phyloP scores from a whole-genome alignment of 768 basidiomycete genomes.

The Boletus rufocinnamomeus region DNA sequence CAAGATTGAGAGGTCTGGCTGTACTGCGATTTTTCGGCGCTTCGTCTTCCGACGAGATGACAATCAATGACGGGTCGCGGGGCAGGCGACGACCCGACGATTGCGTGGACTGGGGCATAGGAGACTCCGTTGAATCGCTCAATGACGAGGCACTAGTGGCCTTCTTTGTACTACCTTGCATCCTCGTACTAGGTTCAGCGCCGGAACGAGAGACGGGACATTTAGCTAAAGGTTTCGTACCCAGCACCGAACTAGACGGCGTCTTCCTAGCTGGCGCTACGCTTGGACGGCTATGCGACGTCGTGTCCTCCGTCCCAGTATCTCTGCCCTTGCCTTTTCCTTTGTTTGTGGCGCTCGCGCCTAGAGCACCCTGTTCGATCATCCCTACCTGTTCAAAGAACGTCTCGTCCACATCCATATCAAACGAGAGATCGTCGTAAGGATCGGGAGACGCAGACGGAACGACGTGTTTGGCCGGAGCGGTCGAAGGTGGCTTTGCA shows the following conservation, averaged over 20 bases:
- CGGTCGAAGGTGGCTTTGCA: not conserved
- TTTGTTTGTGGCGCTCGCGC: slow-evolving; percentile 13
- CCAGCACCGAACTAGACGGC: slow-evolving; percentile 12
- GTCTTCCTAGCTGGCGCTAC: slow-evolving; percentile 7
- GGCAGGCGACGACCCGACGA: slow-evolving; percentile 14
- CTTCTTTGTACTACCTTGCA: slow-evolving; percentile 10
- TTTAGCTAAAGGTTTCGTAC: slow-evolving; percentile 16
- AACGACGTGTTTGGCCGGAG: slow-evolving; percentile 1
- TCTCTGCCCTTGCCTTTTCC: slow-evolving; percentile 26
- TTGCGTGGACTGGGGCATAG: slow-evolving; percentile 20
- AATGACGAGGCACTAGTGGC: slow-evolving; percentile 16
- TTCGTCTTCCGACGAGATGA: slow-evolving; percentile 27
- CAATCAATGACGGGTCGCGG: slow-evolving; percentile 27
- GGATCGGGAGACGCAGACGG: slow-evolving; percentile 27
- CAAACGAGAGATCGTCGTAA: slow-evolving; percentile 38
- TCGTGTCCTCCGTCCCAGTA: not conserved
- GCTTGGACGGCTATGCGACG: not conserved
- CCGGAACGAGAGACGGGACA: slow-evolving; percentile 11
- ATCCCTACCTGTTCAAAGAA: slow-evolving; percentile 42
- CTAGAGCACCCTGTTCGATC: slow-evolving; percentile 27
- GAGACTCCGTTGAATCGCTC: slow-evolving; percentile 14
- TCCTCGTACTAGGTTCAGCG: slow-evolving; percentile 20
- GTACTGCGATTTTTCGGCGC: not conserved
- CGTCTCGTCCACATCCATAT: slow-evolving; percentile 39
- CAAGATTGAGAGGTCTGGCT: slow-evolving; percentile 1